Conservation (phyloP, 495 filamentous ascomycete genomes). For the Penicillium chermesinum region DNA sequence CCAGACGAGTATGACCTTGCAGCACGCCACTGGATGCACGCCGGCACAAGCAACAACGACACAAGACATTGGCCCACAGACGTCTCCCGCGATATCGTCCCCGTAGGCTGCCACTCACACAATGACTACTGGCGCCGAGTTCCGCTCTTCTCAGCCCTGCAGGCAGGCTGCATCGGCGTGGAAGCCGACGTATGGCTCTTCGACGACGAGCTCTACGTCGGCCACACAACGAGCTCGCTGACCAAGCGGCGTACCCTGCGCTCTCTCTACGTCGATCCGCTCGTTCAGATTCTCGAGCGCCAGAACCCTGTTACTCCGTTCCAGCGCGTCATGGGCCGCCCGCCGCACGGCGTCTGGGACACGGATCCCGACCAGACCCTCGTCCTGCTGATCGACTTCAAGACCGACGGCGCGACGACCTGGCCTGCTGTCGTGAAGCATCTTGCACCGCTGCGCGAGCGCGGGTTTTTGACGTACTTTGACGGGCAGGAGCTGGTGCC, state of each 20-base stretch:
- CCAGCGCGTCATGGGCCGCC: conserved; percentile 16
- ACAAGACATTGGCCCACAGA: conserved; percentile 67
- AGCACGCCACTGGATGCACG: conserved; percentile 45
- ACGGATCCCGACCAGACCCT: conserved; percentile 55
- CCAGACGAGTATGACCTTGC: conserved; percentile 51
- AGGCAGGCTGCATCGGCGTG: conserved; percentile 60
- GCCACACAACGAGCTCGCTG: conserved; percentile 46
- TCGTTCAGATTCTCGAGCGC: conserved; percentile 46
- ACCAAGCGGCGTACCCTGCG: conserved; percentile 46
- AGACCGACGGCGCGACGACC: conserved; percentile 47
- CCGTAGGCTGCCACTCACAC: conserved; percentile 68
- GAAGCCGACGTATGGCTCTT: conserved; percentile 89
- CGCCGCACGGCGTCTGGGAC: conserved; percentile 39
- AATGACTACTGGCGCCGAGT: conserved; percentile 85
- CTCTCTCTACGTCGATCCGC: conserved; percentile 52
- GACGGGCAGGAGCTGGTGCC: conserved; percentile 41
- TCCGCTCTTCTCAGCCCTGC: conserved; percentile 62
- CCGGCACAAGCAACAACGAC: conserved; percentile 37
- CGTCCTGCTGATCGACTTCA: conserved; percentile 68
- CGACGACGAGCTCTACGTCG: conserved; percentile 60
- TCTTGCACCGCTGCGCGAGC: conserved; percentile 59
- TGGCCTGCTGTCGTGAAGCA: conserved; percentile 52
- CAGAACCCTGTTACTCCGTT: conserved; percentile 43
- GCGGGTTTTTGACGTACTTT: conserved; percentile 58
- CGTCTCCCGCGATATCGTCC: conserved; percentile 64